These are phyloP conservation scores for Acanthochlamys bracteata DNA, from an alignment of 106 monocot species.

Conservation along the genomic window DNA sequence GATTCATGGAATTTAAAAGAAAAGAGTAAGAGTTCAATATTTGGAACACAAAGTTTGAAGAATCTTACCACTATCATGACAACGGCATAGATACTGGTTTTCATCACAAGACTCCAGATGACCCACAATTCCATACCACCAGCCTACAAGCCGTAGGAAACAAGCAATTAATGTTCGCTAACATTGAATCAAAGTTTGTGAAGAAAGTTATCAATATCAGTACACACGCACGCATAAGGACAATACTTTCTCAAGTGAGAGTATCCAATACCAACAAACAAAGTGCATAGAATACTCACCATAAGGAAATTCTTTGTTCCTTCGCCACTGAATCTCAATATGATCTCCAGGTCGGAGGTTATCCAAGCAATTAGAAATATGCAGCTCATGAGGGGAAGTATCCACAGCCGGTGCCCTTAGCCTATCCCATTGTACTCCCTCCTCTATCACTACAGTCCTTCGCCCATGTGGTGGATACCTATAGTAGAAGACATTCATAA, in stretches of 20 bases:
- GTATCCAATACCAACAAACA: too few relatives aligned
- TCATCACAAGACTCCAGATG: conserved; percentile 63
- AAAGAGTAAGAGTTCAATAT: neutral
- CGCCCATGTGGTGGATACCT: conserved; percentile 83
- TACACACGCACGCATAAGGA: too few relatives aligned
- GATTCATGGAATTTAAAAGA: neutral
- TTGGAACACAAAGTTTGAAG: neutral
- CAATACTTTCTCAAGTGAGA: neutral
- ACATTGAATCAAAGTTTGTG: too few relatives aligned
- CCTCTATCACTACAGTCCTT: conserved; percentile 40
- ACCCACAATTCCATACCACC: conserved; percentile 87
- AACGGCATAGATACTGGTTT: conserved; percentile 38
- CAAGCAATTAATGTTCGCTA: too few relatives aligned
- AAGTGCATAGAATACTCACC: conserved; percentile 21
- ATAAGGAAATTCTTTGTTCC: conserved; percentile 81
- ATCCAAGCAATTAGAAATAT: conserved; percentile 50
- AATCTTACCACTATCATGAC: conserved; percentile 51
- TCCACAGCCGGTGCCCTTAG: conserved; percentile 52
- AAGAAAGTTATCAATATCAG: too few relatives aligned
- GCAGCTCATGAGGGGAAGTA: conserved; percentile 60
- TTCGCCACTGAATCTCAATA: conserved; percentile 89
- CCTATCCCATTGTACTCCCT: conserved; percentile 77
- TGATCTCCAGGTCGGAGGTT: conserved; percentile 67
- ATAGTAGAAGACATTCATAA: neutral
- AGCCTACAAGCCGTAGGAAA: conserved; percentile 45